Conservation (phyloP, 495 filamentous ascomycete species). For the Hypoxylon cercidicola region DNA sequence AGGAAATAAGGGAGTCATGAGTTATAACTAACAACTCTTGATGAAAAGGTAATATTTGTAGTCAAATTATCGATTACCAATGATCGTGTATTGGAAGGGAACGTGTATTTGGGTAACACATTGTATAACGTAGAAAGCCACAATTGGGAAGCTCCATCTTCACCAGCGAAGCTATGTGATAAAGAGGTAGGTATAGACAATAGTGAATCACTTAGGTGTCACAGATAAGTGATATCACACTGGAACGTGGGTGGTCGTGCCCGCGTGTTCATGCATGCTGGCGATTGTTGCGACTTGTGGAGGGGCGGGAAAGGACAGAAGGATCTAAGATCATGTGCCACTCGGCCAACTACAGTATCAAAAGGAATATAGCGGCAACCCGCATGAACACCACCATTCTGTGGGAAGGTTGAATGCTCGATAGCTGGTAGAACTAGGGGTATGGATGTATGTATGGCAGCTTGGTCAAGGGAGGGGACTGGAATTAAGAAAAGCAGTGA, state of each 20-base stretch:
- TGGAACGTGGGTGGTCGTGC: not conserved
- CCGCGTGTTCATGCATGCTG: conserved; percentile 30
- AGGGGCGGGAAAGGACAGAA: conserved; percentile 18
- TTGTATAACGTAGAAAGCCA: conserved; percentile 7
- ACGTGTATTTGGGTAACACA: conserved; percentile 11
- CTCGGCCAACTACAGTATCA: conserved; percentile 25
- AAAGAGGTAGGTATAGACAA: not conserved
- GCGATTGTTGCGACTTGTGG: conserved; percentile 7
- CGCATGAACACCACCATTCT: conserved; percentile 18
- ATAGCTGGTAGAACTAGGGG: conserved; percentile 9
- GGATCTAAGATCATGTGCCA: conserved; percentile 18
- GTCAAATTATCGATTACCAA: conserved; percentile 1
- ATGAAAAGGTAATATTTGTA: not conserved
- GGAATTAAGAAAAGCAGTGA: conserved; percentile 1
- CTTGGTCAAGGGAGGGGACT: conserved; percentile 9
- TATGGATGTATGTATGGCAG: not conserved
- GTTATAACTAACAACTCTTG: not conserved
- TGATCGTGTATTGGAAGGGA: conserved; percentile 3
- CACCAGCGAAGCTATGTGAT: not conserved
- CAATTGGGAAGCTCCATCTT: not conserved
- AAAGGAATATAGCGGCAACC: conserved; percentile 4
- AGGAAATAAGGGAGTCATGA: not conserved
- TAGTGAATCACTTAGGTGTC: not conserved
- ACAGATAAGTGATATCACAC: conserved; percentile 9
- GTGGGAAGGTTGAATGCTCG: not conserved